Evolutionary conservation across 2,329 filamentous ascomycete species (phyloP), one percentile per base, ranked within the genome.

Genomic region (Parastagonospora nodorum): DNA sequence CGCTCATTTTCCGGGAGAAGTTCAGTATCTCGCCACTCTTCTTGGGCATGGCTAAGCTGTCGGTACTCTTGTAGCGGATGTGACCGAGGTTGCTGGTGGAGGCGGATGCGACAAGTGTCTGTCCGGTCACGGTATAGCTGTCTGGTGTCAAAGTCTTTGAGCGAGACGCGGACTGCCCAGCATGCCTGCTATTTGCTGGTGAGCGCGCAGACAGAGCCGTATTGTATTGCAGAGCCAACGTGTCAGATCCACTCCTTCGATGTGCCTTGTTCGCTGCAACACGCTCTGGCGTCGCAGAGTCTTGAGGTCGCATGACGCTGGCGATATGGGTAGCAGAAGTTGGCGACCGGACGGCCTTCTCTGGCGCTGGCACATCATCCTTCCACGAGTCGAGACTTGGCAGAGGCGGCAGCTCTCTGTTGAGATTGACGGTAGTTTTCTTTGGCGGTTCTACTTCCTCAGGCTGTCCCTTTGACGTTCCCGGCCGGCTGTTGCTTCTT

Each of bases 401-500:
- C 9, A 80, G 55, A 4, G 78, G 78, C 30, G 78, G 78, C 19
- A 80, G 61, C 50, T 79, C 76, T 48, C 77, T 65, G 58, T 80
- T 80, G 29, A 80, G 66, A 45, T 80, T 74, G 50, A 78, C 49
- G 2, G 38, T 68, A 2, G 59, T 42, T 45, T 71, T 73, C 46
- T 60, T 68, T 10, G 60, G 43, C 24, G 54, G 55, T 16, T 70
- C 67, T 10, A 36, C 9, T 15, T 66, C 61, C 14, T 57, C 61
- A 16, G 58, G 49, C 14, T 63, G 63, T 28, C 66, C 70, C 41
- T 60, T 64, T 10, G 60, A 68, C 3, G 66, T 69, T 9, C 55
- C 61, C 35, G 71, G 68, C 33, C 70, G 60, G 47, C 64, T 72
- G 48, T 55, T 67, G 45, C 61, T 70, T 40, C 64, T 59, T 7